Evolutionary conservation across 148 eudicot species (phyloP), one percentile per base, ranked within the genome.

Genomic region (Beta vulgaris): DNA sequence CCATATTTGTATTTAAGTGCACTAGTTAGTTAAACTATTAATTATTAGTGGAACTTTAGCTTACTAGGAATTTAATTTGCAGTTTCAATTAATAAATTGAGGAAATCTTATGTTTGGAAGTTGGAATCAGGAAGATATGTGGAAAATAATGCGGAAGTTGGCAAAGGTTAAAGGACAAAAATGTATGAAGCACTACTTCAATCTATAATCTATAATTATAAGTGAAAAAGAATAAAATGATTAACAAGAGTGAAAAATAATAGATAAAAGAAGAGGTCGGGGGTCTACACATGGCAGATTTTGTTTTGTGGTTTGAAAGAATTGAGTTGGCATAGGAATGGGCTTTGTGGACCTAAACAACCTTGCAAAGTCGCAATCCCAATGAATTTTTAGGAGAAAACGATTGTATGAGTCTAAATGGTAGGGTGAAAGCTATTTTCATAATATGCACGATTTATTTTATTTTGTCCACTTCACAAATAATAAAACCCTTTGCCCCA

Each of bases 301-400:
- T 57, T 49, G 13, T 74, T 79, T 61, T 69, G 78, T 75, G 79
- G 75, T 63, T 61, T 53, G 57, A 57, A 59, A 80, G 48, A 80
- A 23, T 59, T 75, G 79, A 80, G 82, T 75, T 80, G 79, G 79
- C 82, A 80, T 3, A 51, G 63, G 79, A 31, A 80, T 80, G 82
- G 82, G 82, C 67, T 51, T 48, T 75, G 82, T 70, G 82, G 82
- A 32, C 21, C 75, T 23, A 29, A 69, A 74, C 78, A 74, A 69
- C 75, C 67, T 69, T 80, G 75, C 79, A 80, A n/a, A 69, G 51
- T 75, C 64, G 9, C 65, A 26, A 49, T 70, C 78, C 69, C 74
- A 46, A 68, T 68, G 46, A 67, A 59, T 69, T 61, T 67, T 63
- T 59, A 8, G 68, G 7, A n/a, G 39, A 53, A 68, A 67, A 29